Conservation (phyloP, 768 basidiomycete genomes). For the Boletus sensibilis region DNA sequence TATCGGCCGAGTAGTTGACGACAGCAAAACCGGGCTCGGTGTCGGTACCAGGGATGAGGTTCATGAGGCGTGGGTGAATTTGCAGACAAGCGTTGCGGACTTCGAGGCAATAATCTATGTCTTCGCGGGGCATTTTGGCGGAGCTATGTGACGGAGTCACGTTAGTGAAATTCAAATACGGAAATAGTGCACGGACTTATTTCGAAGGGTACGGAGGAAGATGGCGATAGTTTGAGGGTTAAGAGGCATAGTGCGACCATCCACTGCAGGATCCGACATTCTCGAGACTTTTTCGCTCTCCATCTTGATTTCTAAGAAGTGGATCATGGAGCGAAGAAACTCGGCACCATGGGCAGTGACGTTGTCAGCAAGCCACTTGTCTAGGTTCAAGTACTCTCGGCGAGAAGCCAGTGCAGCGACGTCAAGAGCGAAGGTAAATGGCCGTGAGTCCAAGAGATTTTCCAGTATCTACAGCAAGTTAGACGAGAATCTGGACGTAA, state of each 20-base stretch:
- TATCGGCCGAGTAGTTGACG: constrained; percentile 82
- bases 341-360: constrained; percentile 78
- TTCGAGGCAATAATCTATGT: constrained; percentile 85
- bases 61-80: constrained; percentile 95
- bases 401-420: constrained; percentile 92
- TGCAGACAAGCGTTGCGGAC: constrained; percentile 91
- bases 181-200: constrained; percentile 52
- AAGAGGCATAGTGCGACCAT: constrained; percentile 82
- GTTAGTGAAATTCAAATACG: constrained; percentile 3
- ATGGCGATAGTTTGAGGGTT: constrained; percentile 88
- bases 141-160: constrained; percentile 45
- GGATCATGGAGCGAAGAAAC: constrained; percentile 83
- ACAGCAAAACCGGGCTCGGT: constrained; percentile 90
- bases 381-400: constrained; percentile 90
- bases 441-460: constrained; percentile 84
- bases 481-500: neutral
- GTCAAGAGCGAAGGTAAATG: constrained; percentile 88
- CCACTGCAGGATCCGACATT: constrained; percentile 73
- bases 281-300: constrained; percentile 78
- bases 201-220: constrained; percentile 85
- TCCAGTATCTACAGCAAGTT: constrained; percentile 69
- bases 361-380: constrained; percentile 94
- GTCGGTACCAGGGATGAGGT: constrained; percentile 80
- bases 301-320: constrained; percentile 92
- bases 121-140: constrained; percentile 68